phyloP scores from a whole-genome alignment of 139 green algal genomes.

The Chlorella sp. region DNA sequence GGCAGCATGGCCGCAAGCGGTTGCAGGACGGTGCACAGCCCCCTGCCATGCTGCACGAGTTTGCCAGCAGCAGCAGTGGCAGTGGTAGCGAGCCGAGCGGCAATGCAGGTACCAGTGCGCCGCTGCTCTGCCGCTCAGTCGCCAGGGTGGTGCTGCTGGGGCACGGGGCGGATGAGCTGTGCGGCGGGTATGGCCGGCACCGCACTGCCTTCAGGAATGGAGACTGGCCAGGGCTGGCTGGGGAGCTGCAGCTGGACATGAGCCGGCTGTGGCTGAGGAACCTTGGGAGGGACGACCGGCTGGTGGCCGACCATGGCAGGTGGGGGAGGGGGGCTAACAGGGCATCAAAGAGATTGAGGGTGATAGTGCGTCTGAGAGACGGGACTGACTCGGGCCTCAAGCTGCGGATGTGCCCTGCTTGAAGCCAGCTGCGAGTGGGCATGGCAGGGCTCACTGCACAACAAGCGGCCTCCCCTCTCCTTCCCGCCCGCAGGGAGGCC shows the following conservation, averaged over 20 bases:
- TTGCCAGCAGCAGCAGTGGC: neutral
- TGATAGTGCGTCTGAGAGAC: no score
- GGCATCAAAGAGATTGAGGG: no score
- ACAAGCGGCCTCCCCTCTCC: neutral
- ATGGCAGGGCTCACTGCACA: no score
- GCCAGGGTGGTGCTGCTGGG: slow-evolving; percentile 90
- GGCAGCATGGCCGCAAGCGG: neutral
- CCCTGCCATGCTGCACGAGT: neutral
- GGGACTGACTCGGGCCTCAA: no score
- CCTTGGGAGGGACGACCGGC: slow-evolving; percentile 91
- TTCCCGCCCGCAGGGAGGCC: slow-evolving; percentile 61
- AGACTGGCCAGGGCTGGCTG: slow-evolving; percentile 53
- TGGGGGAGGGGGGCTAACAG: no score
- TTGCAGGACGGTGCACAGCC: neutral
- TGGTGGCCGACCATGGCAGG: slow-evolving; percentile 84
- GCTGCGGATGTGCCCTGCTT: no score
- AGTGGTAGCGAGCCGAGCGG: neutral
- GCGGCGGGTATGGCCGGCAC: slow-evolving; percentile 93
- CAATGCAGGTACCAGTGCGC: neutral
- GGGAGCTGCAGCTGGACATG: slow-evolving; percentile 90
- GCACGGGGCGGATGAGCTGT: slow-evolving; percentile 96
- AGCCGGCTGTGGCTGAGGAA: slow-evolving; percentile 91
- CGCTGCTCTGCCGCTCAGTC: slow-evolving; percentile 50
- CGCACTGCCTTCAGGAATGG: slow-evolving; percentile 71
- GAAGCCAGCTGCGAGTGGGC: no score